Evolutionary conservation across 371 early-diverging fungal genomes (phyloP), one percentile per base, ranked within the genome.

Genomic region (Lichtheimia ornata): DNA sequence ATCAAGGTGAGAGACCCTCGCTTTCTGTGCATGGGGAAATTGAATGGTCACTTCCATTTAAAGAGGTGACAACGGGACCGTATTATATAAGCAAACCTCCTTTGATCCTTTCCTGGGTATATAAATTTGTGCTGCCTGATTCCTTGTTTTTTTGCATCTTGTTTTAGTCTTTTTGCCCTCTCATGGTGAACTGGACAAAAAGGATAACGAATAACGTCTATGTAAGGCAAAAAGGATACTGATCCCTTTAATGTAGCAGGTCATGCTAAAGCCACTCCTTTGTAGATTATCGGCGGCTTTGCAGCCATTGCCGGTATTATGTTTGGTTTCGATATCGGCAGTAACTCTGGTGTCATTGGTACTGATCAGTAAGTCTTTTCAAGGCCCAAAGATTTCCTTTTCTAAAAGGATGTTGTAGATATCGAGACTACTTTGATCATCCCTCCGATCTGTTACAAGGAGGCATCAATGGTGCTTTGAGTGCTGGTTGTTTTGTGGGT

Each of bases 261-360:
- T 35, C 56, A 18, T 43, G n/a, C 47, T 30, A 25, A 47, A 40
- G 0, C 18, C 12, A 17, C 42, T 42, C 45, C 50, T 17, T 6
- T 53, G 17, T 79, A 83, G 81, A 61, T 71, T 49, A 69, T 82
- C 63, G 81, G 83, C 58, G 73, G 65, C 1, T 84, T 84, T 71
- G 80, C 83, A 41, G 78, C 83, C 61, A 79, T 82, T 63, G 84
- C 79, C 25, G 85, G 85, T 60, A 82, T 85, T 65, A 77, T 83
- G 74, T 85, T 85, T 65, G 85, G 85, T 58, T 85, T 83, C 58
- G 85, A 85, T 66, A 85, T 85, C 63, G 82, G 82, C 52, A 77
- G 78, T 53, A 82, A 78, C 69, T 81, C 83, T 50, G 84, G 85
- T 63, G 76, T 81, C 44, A 81, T 84, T 50, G 83, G 85, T 56